A percentile compares a stretch with the other conserved stretches of the same genome.
These are phyloP conservation scores for Proliferodiscus dingleyae DNA, from an alignment of 2,329 filamentous ascomycete species.

Conservation along the genomic window DNA sequence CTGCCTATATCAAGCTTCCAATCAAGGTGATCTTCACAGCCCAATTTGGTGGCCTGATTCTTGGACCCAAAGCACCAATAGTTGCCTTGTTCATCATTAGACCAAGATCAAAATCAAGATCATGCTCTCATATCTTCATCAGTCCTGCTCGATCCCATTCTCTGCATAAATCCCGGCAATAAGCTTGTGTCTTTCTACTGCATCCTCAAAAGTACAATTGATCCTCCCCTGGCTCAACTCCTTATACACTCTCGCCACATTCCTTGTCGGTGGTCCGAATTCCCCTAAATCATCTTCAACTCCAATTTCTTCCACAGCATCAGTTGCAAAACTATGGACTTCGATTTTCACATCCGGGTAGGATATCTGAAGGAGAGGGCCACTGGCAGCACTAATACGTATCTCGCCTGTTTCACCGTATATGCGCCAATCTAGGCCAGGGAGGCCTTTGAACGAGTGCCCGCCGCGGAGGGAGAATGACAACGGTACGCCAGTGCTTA, in stretches of 20 bases:
- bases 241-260: constrained; percentile 21
- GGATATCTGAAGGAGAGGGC: constrained; percentile 16
- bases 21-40: too few species aligned
- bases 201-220: constrained; percentile 24
- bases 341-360: constrained; percentile 18
- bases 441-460: constrained; percentile 7
- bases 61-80: too few species aligned
- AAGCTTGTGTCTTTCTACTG: constrained; percentile 24
- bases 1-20: too few species aligned
- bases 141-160: constrained; percentile 14
- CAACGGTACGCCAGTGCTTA: constrained; percentile 15
- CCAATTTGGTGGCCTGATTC: too few species aligned
- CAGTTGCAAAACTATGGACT: constrained; percentile 10
- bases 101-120: too few species aligned
- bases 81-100: too few species aligned
- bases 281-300: constrained; percentile 14
- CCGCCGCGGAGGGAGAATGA: constrained; percentile 17
- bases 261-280: constrained; percentile 10
- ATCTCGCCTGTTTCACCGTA: constrained; percentile 46
- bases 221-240: constrained; percentile 10
- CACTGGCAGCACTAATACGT: constrained; percentile 8
- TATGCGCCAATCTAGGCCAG: constrained; percentile 43
- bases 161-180: constrained; percentile 20
- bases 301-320: constrained; percentile 9
- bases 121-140: too few species aligned